Conservation (phyloP, 805 yeast species). For the Nakazawaea siamensis region DNA sequence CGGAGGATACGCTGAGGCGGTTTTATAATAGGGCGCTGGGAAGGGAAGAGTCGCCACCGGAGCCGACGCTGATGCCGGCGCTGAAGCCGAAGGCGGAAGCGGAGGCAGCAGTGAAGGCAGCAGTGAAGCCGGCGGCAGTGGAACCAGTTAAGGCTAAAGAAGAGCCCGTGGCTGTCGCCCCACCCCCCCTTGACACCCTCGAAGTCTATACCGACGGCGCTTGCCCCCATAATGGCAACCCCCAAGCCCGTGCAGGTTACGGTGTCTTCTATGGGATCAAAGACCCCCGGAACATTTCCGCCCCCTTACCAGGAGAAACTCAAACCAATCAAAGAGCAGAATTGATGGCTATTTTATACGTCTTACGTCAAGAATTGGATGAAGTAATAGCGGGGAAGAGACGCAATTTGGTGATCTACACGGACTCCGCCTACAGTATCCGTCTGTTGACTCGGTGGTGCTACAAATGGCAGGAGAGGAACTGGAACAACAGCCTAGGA, state of each 20-base stretch:
- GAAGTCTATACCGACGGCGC: conserved; percentile 76
- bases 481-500: conserved; percentile 29
- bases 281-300: conserved; percentile 47
- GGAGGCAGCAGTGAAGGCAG: not conserved
- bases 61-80: not conserved
- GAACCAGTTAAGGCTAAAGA: not conserved
- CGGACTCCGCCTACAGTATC: conserved; percentile 68
- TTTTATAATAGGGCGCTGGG: not conserved
- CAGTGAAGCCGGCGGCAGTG: not conserved
- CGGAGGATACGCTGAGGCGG: too few relatives aligned
- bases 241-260: conserved; percentile 45
- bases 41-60: not conserved
- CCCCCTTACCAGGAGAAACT: conserved; percentile 32
- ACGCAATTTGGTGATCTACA: too few relatives aligned
- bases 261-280: conserved; percentile 64
- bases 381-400: too few relatives aligned
- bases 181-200: not conserved
- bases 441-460: conserved; percentile 53
- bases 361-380: too few relatives aligned
- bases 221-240: conserved; percentile 47
- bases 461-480: conserved; percentile 44
- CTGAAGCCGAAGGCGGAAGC: not conserved
- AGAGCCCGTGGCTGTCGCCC: too few relatives aligned
- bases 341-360: conserved; percentile 33
- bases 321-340: conserved; percentile 85